phyloP scores from a whole-genome alignment of 202 grass and related monocot genomes.

The Eragrostis tef region DNA sequence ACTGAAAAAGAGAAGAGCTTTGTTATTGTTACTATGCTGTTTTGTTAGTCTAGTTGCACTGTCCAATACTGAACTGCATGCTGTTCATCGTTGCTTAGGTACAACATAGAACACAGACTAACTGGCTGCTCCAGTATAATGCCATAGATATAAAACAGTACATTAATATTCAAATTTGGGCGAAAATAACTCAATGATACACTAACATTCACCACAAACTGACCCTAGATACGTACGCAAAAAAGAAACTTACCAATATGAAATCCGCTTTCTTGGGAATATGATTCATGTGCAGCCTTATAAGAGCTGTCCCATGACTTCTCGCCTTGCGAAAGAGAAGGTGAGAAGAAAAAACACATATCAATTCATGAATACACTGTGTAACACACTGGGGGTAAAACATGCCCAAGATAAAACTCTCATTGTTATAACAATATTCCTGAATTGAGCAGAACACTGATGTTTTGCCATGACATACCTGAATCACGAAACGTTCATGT shows the following conservation, averaged over 20 bases:
- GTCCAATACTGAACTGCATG: neutral
- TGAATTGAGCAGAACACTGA: constrained; percentile 13
- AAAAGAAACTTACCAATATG: constrained; percentile 68
- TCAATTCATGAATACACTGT: constrained; percentile 29
- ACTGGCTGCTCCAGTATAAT: neutral
- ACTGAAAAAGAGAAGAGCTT: neutral
- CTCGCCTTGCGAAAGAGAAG: constrained; percentile 60
- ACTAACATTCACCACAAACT: neutral
- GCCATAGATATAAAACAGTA: neutral
- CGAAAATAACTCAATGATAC: constrained; percentile 25
- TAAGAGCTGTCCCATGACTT: constrained; percentile 77
- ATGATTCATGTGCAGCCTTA: constrained; percentile 67
- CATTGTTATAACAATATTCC: constrained; percentile 19
- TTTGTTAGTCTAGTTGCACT: neutral
- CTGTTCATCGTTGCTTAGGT: neutral
- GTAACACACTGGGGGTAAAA: constrained; percentile 33
- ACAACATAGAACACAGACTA: neutral
- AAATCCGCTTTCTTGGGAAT: constrained; percentile 77
- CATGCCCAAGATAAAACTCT: constrained; percentile 19
- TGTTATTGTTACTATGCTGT: neutral
- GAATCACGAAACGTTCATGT: constrained; percentile 61
- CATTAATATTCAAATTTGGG: constrained; percentile 6
- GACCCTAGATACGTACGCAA: constrained; percentile 10
- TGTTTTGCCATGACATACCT: constrained; percentile 51
- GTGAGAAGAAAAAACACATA: constrained; percentile 30